phyloP scores from a whole-genome alignment of 176 grass and related monocot genomes.

The Oryza glaberrima region DNA sequence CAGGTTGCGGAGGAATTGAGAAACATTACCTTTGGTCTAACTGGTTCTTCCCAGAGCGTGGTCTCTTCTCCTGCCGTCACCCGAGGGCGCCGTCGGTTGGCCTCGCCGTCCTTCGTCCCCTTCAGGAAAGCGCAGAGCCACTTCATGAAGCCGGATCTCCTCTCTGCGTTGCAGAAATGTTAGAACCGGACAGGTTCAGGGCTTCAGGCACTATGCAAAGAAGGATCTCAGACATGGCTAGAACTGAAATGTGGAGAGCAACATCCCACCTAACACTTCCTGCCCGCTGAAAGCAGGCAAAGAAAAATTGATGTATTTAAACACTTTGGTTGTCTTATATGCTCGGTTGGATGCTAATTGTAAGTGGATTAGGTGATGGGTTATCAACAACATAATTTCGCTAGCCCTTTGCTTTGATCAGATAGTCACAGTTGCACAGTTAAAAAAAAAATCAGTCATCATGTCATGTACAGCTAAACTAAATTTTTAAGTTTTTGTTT shows the following conservation, averaged over 20 bases:
- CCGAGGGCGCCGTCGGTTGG: slow-evolving; percentile 51
- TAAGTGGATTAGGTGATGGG: background rate
- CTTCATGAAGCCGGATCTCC: slow-evolving; percentile 89
- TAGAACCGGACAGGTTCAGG: slow-evolving; percentile 40
- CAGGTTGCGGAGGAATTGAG: slow-evolving; percentile 6
- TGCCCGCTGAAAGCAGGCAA: slow-evolving; percentile 42
- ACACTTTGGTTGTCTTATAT: slow-evolving; percentile 24
- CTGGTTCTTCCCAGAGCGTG: slow-evolving; percentile 64
- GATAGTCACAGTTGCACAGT: background rate
- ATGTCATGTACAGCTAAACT: slow-evolving; percentile 12
- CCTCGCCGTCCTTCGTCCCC: slow-evolving; percentile 59
- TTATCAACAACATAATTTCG: background rate
- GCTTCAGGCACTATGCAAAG: background rate
- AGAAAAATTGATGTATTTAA: slow-evolving; percentile 27
- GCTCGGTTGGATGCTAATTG: slow-evolving; percentile 15
- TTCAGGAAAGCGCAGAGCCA: slow-evolving; percentile 88
- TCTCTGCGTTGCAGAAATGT: slow-evolving; percentile 46
- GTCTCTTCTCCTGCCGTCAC: slow-evolving; percentile 59
- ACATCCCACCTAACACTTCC: slow-evolving; percentile 45
- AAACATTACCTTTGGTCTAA: slow-evolving; percentile 66
- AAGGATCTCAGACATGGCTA: slow-evolving; percentile 42
- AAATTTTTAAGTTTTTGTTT: background rate
- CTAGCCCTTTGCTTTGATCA: background rate
- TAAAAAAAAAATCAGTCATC: background rate
- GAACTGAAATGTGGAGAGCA: slow-evolving; percentile 43